Base-by-base conservation (phyloP, 345 rosid species). In the Eucalyptus sp. region DNA sequence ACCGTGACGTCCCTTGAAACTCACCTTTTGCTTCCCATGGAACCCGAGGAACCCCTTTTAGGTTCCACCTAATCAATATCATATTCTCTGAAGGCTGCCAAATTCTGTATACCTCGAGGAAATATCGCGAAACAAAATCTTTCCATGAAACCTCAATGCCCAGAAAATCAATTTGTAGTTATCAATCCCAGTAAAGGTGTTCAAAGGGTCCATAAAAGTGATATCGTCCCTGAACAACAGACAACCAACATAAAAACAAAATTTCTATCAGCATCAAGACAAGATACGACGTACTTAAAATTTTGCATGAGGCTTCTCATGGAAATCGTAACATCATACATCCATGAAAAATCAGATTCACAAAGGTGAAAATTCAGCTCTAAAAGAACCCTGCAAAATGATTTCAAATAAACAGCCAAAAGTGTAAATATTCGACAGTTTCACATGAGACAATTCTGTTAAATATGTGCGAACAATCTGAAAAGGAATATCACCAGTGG, bases 31-130 rank as follows among this genome's bases (percentile, higher is more conserved):
- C 98, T 91, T 97, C 99, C 99, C 99, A 97, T 54, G 99, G 99
- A 50, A 97, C 97, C 91, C 97, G 92, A 31, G 99, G 99, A 88
- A 95, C 95, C 71, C 98, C 99, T 83, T 94, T 96, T 89, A 96
- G 92, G 86, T 95, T 95, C 99, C 99, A 97, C 94, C 99, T 94
- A 68, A 97, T 95, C 46, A 96, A 90, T 88, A 97, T 97, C 92
- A 95, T 94, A 90, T 96, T 96, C 94, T 97, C 99, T 54, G 99
- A 97, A 87, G 99, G 99, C 91, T 97, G 98, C 99, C 99, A 97
- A 52, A 96, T 91, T 94, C 99, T 95, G 86, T 89, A 94, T 20
- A 97, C 93, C 89, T 96, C 99, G 20, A 97, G 93, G 98, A 95
- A 86, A 97, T 96, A 60, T 97, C 98, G 25, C 94, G 95, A 88